Conservation (phyloP, 768 basidiomycete genomes). For the Strobilomyces confusus region DNA sequence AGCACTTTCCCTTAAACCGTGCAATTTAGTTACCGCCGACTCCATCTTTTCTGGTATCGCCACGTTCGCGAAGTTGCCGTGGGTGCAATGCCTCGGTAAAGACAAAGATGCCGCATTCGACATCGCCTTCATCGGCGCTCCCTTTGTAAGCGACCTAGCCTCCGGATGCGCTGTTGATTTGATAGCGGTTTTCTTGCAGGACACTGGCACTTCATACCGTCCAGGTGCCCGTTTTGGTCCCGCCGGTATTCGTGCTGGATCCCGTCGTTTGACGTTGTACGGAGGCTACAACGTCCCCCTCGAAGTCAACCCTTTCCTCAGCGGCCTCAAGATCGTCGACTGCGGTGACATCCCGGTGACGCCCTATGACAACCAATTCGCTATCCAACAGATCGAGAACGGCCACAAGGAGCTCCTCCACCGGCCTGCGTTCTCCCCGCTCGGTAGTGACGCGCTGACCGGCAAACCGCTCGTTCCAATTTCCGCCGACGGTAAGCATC, state of each 20-base stretch:
- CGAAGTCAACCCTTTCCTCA: constrained; percentile 64
- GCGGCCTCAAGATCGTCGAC: constrained; percentile 67
- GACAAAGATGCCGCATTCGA: constrained; percentile 60
- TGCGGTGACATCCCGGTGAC: constrained; percentile 78
- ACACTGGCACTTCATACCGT: constrained; percentile 72
- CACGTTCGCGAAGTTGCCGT: constrained; percentile 86
- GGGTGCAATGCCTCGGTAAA: constrained; percentile 71
- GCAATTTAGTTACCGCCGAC: constrained; percentile 64
- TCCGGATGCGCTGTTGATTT: neutral
- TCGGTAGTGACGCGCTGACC: constrained; percentile 59
- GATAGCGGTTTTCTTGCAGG: constrained; percentile 33
- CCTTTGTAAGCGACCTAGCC: constrained; percentile 51
- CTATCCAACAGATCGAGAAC: constrained; percentile 70
- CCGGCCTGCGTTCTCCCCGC: constrained; percentile 54
- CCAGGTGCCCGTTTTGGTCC: constrained; percentile 87
- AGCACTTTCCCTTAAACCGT: too few relatives aligned
- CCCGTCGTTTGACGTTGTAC: constrained; percentile 68
- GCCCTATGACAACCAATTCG: constrained; percentile 70
- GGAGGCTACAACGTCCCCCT: constrained; percentile 80
- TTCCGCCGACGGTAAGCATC: constrained; percentile 65
- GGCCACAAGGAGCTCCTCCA: constrained; percentile 71
- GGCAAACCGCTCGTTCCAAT: constrained; percentile 55
- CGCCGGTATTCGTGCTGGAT: constrained; percentile 76
- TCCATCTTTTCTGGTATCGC: constrained; percentile 79
- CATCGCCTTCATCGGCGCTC: constrained; percentile 79